Percentiles rank a stretch among this genome's conserved stretches.
Evolutionary conservation across 345 rosid species (phyloP).

Genomic region (Lumnitzera racemosa): DNA sequence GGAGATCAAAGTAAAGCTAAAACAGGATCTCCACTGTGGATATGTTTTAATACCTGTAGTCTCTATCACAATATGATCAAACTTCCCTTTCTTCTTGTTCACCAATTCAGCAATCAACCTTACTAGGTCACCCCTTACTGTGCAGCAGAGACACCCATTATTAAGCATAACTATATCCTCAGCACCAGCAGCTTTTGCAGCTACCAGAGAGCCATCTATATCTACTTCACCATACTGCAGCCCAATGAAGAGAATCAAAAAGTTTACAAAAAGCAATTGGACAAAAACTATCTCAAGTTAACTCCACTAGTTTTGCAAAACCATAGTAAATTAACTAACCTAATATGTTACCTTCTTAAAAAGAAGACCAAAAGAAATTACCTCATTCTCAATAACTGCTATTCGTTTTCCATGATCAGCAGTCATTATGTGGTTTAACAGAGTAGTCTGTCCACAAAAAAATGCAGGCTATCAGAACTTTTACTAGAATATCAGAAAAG

Average conservation of each 20-base stretch:
- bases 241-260: not conserved
- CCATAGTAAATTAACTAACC: no score
- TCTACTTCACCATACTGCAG: constrained; percentile 91
- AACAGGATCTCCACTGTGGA: not conserved
- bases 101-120: constrained; percentile 88
- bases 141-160: constrained; percentile 96
- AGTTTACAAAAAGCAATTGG: not conserved
- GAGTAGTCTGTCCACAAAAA: constrained; percentile 61
- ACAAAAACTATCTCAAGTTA: no score
- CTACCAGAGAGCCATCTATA: constrained; percentile 90
- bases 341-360: no score
- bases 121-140: constrained; percentile 96
- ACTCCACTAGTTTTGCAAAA: no score
- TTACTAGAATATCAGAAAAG: not conserved
- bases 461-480: not conserved
- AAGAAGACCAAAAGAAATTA: constrained; percentile 2
- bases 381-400: constrained; percentile 98
- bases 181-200: constrained; percentile 79
- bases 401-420: constrained; percentile 94
- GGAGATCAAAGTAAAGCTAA: not conserved
- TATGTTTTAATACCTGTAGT: constrained; percentile 55
- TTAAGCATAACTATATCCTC: constrained; percentile 93
- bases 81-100: constrained; percentile 67
- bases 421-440: constrained; percentile 87
- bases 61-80: constrained; percentile 91